These are phyloP conservation scores for Rhizopogon vinicolor DNA, from an alignment of 768 basidiomycete genomes.

Conservation along the genomic window DNA sequence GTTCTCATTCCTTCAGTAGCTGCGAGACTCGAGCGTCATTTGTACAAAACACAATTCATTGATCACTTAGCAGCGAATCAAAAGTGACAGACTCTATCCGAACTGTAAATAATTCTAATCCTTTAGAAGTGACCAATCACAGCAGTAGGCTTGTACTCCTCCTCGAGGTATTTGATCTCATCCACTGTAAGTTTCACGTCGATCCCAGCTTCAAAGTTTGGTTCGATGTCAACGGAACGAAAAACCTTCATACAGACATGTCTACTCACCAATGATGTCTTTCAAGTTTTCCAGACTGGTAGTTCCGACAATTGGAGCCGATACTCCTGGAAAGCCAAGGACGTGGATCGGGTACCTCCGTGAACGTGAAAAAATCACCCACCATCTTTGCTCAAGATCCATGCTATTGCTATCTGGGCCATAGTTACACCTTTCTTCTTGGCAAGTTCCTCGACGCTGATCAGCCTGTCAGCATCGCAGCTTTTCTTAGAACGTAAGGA, in stretches of 20 bases:
- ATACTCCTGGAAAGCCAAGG: slow-evolving; percentile 20
- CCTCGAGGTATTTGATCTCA: slow-evolving; percentile 42
- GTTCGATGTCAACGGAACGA: slow-evolving; percentile 1
- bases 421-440: slow-evolving; percentile 32
- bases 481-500: neutral
- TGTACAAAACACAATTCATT: neutral
- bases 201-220: slow-evolving; percentile 22
- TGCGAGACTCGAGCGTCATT: neutral
- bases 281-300: slow-evolving; percentile 35
- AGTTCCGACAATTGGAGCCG: slow-evolving; percentile 41
- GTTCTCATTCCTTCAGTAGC: neutral
- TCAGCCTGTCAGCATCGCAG: neutral
- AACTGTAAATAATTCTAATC: too few relatives aligned
- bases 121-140: slow-evolving; percentile 33
- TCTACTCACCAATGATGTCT: slow-evolving; percentile 33
- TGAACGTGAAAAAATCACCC: neutral
- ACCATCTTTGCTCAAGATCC: slow-evolving; percentile 30
- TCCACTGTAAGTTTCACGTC: slow-evolving; percentile 42
- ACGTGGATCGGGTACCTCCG: neutral
- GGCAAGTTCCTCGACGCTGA: slow-evolving; percentile 38
- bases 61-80: neutral
- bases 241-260: neutral
- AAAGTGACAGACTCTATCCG: neutral
- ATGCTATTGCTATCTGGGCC: slow-evolving; percentile 40
- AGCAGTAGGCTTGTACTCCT: slow-evolving; percentile 37